Evolutionary conservation across 129 eudicot species (phyloP).

Genomic region (Gnaphalium uliginosum): DNA sequence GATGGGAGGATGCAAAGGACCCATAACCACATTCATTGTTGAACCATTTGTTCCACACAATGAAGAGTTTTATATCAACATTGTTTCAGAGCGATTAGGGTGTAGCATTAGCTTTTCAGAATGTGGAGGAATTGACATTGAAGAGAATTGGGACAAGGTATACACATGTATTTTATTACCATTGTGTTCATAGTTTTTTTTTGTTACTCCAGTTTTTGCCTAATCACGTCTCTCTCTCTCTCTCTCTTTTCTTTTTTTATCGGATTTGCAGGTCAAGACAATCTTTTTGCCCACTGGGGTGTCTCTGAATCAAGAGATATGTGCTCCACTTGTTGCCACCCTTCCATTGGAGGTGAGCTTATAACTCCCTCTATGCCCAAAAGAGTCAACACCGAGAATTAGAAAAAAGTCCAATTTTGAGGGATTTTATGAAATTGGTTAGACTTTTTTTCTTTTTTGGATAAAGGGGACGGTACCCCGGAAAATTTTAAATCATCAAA

Average conservation of each 20-base stretch:
- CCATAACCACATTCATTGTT: slow-evolving; percentile 94
- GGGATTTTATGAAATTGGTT: neutral
- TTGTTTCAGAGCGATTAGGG: slow-evolving; percentile 95
- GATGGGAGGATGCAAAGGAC: slow-evolving; percentile 99
- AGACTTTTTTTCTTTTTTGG: no score
- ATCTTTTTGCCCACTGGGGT: slow-evolving; percentile 79
- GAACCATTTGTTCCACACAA: slow-evolving; percentile 96
- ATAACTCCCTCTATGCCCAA: neutral
- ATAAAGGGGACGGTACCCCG: no score
- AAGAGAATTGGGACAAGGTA: slow-evolving; percentile 99
- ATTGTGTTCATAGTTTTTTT: neutral
- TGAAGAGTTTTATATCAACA: slow-evolving; percentile 89
- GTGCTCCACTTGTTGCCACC: slow-evolving; percentile 97
- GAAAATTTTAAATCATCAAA: no score
- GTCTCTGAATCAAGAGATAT: slow-evolving; percentile 77
- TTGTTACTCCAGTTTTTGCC: neutral
- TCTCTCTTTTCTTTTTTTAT: neutral
- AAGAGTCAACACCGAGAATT: neutral
- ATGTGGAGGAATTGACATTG: slow-evolving; percentile 99
- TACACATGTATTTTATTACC: neutral
- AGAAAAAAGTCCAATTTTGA: neutral
- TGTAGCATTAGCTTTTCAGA: slow-evolving; percentile 97
- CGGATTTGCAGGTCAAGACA: slow-evolving; percentile 75
- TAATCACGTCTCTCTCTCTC: neutral
- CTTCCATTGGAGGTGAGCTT: slow-evolving; percentile 93